A percentile compares a stretch with the other conserved stretches of the same genome.
Conservation (phyloP, 2,329 filamentous ascomycete species). For the Furcasterigmium sp. region DNA sequence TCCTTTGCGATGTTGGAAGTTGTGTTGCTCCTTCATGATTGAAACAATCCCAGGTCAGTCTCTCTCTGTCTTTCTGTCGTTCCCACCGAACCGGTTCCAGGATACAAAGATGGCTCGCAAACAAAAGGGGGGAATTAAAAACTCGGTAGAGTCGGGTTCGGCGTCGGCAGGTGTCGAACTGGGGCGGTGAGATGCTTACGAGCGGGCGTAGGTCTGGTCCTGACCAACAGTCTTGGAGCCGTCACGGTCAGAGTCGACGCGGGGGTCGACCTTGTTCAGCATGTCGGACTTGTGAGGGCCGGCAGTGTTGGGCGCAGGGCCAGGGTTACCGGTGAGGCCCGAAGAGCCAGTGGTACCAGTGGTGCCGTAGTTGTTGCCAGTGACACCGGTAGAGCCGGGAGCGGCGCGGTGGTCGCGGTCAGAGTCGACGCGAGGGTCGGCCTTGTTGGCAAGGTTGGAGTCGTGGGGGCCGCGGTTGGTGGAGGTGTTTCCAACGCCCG, state of each 20-base stretch:
- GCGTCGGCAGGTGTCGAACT: neutral
- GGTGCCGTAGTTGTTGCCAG: constrained; percentile 11
- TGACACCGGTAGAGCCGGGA: constrained; percentile 11
- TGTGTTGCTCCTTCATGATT: constrained; percentile 7
- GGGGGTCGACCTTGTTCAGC: constrained; percentile 50
- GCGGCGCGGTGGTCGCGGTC: constrained; percentile 37
- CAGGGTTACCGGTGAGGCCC: constrained; percentile 16
- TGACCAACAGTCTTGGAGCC: constrained; percentile 48
- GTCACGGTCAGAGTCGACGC: constrained; percentile 51
- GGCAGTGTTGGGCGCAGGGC: constrained; percentile 26
- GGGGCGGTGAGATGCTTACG: constrained; percentile 27
- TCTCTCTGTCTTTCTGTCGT: neutral
- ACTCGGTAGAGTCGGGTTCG: neutral
- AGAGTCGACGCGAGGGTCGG: constrained; percentile 49
- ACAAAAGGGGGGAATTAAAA: neutral
- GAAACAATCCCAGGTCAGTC: constrained; percentile 8
- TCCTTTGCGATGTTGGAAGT: constrained; percentile 28
- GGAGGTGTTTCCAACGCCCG: constrained; percentile 11
- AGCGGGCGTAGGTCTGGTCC: constrained; percentile 39
- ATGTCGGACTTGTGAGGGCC: constrained; percentile 44
- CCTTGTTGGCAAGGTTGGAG: constrained; percentile 42
- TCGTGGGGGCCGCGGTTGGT: constrained; percentile 36
- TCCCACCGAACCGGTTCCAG: constrained; percentile 4
- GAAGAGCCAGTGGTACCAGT: constrained; percentile 10
- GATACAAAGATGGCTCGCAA: constrained; percentile 1